Percentiles rank a stretch among this genome's conserved stretches.
phyloP scores from a whole-genome alignment of 768 basidiomycete species.

The Pleurotus tuoliensis region DNA sequence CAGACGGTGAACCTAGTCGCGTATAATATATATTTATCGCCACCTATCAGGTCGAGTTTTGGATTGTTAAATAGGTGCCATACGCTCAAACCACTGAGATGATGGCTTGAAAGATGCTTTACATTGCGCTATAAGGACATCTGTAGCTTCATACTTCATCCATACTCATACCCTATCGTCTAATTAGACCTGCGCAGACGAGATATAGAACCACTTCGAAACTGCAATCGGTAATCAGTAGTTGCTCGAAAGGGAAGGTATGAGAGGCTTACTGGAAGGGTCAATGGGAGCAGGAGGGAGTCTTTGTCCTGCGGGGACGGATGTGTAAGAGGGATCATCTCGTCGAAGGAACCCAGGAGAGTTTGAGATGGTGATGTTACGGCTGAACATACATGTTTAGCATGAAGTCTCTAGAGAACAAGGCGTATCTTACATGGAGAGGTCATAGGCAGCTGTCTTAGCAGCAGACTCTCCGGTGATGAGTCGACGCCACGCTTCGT shows the following conservation, averaged over 20 bases:
- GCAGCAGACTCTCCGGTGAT: conserved; percentile 75
- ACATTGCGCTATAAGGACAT: no score
- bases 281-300: conserved; percentile 87
- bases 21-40: conserved; percentile 12
- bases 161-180: not conserved
- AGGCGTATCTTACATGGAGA: conserved; percentile 72
- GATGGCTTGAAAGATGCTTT: no score
- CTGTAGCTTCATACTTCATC: no score
- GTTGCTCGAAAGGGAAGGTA: conserved; percentile 8
- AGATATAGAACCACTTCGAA: conserved; percentile 94
- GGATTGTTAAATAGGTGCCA: no score
- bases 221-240: conserved; percentile 37
- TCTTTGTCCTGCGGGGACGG: conserved; percentile 74
- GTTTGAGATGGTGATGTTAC: conserved; percentile 73
- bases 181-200: conserved; percentile 73
- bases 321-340: conserved; percentile 60
- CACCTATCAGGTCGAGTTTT: not conserved
- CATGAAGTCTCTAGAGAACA: not conserved
- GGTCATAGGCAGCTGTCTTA: conserved; percentile 66
- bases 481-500: conserved; percentile 97
- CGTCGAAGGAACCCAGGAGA: conserved; percentile 66
- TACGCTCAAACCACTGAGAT: no score
- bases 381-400: conserved; percentile 38
- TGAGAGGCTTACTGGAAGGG: conserved; percentile 65
- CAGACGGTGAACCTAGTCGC: conserved; percentile 21